A percentile compares a stretch with the other conserved stretches of the same genome.
These are phyloP conservation scores for Ogataea hybrid DNA, from an alignment of 1,139 yeast genomes.

Conservation along the genomic window DNA sequence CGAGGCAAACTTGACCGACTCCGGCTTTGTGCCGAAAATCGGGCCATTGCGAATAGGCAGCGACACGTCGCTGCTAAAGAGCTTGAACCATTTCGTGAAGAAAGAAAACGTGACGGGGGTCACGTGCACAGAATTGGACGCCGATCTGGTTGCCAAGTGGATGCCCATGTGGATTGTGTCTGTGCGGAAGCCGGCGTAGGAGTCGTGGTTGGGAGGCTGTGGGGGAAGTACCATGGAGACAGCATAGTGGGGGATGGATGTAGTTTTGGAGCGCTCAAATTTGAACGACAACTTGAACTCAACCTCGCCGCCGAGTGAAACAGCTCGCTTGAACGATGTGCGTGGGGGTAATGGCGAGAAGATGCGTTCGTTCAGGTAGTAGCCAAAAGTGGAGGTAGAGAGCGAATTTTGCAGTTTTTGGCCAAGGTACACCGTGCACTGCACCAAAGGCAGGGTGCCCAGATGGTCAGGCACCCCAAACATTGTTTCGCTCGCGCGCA, in stretches of 20 bases:
- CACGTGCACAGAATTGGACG: conserved; percentile 63
- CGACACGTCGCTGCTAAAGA: conserved; percentile 65
- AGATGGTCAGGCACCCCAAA: conserved; percentile 71
- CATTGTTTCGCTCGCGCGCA: conserved; percentile 63
- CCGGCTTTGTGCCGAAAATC: conserved; percentile 41
- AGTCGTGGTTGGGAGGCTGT: conserved; percentile 62
- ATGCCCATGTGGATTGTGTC: conserved; percentile 78
- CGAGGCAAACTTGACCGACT: conserved; percentile 58
- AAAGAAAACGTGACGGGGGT: conserved; percentile 66
- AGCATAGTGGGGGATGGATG: conserved; percentile 70
- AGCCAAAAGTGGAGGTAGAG: conserved; percentile 23
- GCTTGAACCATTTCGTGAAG: conserved; percentile 81
- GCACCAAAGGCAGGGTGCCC: conserved; percentile 62
- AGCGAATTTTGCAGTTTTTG: conserved; percentile 11
- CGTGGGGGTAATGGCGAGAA: conserved; percentile 1
- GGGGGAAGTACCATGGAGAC: conserved; percentile 64
- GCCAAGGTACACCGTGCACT: conserved; percentile 38
- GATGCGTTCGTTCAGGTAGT: conserved; percentile 19
- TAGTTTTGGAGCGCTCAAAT: conserved; percentile 56
- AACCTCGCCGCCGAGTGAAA: conserved; percentile 61
- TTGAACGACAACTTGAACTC: conserved; percentile 56
- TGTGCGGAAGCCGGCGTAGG: conserved; percentile 76
- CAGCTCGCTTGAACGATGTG: conserved; percentile 33
- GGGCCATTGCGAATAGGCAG: conserved; percentile 75
- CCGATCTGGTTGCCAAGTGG: conserved; percentile 25